Conservation (phyloP, 2,329 filamentous ascomycete genomes). For the Trichoderma gracile region DNA sequence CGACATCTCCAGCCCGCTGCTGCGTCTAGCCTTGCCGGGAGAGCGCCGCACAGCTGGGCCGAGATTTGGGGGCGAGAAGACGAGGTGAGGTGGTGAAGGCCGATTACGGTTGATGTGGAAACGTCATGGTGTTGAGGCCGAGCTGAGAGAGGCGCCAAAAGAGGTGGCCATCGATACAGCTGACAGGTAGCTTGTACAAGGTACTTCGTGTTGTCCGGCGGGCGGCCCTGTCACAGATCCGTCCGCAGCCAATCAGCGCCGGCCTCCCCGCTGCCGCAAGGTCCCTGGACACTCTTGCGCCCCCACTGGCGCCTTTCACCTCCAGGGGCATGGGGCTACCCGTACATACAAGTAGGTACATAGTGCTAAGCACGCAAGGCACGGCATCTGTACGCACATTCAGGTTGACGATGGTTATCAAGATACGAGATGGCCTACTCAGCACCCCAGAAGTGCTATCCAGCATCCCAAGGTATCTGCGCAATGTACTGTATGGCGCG, state of each 20-base stretch:
- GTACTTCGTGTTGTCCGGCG: no score
- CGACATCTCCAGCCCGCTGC: conserved; percentile 41
- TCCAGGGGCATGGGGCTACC: no score
- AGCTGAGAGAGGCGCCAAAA: not conserved
- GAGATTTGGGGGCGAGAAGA: not conserved
- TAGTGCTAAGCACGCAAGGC: no score
- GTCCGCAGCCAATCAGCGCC: conserved; percentile 17
- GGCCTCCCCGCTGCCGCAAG: conserved; percentile 14
- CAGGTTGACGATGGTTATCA: no score
- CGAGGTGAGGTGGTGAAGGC: not conserved
- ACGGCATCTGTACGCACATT: no score
- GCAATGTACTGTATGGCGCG: no score
- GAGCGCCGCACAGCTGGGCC: conserved; percentile 10
- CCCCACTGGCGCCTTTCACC: not conserved
- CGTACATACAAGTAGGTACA: no score
- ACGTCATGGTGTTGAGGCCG: conserved; percentile 25
- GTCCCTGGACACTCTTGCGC: conserved; percentile 16
- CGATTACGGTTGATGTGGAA: conserved; percentile 2
- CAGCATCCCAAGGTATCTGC: no score
- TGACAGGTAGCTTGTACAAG: no score
- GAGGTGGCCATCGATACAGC: conserved; percentile 8
- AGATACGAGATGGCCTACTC: no score
- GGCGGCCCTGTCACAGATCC: not conserved
- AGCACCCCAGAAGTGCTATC: no score
- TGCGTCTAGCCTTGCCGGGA: conserved; percentile 28